These are phyloP conservation scores for Ogataea sp. DNA, from an alignment of 805 yeast species.

Conservation along the genomic window DNA sequence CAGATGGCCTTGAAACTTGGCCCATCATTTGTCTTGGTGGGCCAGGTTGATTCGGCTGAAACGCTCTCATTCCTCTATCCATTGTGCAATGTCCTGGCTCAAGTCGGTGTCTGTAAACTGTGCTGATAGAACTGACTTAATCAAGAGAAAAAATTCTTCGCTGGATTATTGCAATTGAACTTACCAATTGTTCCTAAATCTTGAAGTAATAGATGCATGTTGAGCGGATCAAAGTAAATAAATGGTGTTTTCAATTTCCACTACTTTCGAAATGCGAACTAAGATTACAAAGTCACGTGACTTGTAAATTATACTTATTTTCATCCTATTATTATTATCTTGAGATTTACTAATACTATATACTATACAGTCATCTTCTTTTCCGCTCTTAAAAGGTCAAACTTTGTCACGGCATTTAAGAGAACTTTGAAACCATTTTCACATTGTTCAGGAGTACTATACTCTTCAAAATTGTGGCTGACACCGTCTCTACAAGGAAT, in stretches of 20 bases:
- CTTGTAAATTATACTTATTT: neutral
- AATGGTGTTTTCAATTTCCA: no score
- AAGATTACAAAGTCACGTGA: neutral
- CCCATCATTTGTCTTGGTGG: neutral
- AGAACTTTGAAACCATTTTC: constrained; percentile 52
- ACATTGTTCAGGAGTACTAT: constrained; percentile 56
- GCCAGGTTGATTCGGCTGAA: neutral
- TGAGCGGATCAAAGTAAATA: no score
- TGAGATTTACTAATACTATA: neutral
- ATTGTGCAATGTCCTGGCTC: neutral
- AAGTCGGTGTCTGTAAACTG: no score
- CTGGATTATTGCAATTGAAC: no score
- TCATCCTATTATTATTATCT: no score
- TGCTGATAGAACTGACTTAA: no score
- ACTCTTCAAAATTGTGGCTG: constrained; percentile 61
- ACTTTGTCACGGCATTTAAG: constrained; percentile 35
- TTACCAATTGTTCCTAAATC: no score
- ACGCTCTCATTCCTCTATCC: constrained; percentile 1
- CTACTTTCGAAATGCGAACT: no score
- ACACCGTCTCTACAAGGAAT: constrained; percentile 63
- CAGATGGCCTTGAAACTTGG: neutral
- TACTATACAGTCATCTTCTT: neutral
- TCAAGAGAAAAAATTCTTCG: no score
- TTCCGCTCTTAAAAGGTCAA: constrained; percentile 9
- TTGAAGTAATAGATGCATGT: no score